Conservation (phyloP, 2,329 filamentous ascomycete genomes). For the Neoarthrinium moseri region DNA sequence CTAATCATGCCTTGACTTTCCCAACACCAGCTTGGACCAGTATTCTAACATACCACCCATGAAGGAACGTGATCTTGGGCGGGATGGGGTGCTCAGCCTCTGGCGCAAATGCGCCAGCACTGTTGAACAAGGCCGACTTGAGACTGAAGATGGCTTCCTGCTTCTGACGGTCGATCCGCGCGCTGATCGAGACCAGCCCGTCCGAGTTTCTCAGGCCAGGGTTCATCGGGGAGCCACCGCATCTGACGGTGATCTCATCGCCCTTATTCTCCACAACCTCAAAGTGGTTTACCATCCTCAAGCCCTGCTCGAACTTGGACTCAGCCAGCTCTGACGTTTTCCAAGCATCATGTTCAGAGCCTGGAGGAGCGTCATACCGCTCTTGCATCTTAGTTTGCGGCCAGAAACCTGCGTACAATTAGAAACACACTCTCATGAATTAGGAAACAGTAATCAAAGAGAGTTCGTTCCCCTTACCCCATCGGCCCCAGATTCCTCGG, state of each 20-base stretch:
- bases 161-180: conserved; percentile 25
- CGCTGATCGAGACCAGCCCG: conserved; percentile 27
- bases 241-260: conserved; percentile 27
- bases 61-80: conserved; percentile 23
- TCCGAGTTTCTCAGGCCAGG: conserved; percentile 26
- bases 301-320: conserved; percentile 23
- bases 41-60: conserved; percentile 28
- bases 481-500: conserved; percentile 64
- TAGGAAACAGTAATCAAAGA: background rate
- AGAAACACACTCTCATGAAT: too few species aligned
- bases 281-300: conserved; percentile 31
- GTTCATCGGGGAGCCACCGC: conserved; percentile 26
- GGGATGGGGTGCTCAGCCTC: conserved; percentile 21
- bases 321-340: conserved; percentile 24
- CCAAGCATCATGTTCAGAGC: conserved; percentile 29
- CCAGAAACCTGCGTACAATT: conserved; percentile 51
- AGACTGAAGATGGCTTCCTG: conserved; percentile 27
- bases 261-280: conserved; percentile 28
- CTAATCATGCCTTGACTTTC: conserved; percentile 25
- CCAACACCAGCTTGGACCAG: conserved; percentile 21
- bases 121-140: conserved; percentile 29
- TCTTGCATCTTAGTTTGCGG: conserved; percentile 28
- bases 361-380: conserved; percentile 27
- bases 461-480: conserved; percentile 45
- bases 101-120: conserved; percentile 18